Conservation (phyloP, 2,329 filamentous ascomycete species). For the Pestalotiopsis sp. region DNA sequence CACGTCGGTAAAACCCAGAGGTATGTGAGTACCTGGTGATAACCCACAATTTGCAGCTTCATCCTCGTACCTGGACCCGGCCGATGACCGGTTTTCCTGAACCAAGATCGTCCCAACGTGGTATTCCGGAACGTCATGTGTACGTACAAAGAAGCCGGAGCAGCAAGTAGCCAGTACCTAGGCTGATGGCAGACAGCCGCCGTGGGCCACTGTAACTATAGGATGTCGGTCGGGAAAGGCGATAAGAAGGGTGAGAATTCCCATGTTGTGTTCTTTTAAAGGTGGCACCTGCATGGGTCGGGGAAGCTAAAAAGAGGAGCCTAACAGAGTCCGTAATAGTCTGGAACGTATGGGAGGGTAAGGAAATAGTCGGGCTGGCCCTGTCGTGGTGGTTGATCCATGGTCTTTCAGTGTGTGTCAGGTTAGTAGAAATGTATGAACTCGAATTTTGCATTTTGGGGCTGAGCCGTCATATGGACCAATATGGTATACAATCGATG, state of each 20-base stretch:
- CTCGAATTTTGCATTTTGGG: not conserved
- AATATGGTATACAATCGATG: conserved; percentile 3
- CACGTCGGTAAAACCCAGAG: not conserved
- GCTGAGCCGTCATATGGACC: not conserved
- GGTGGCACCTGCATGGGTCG: not conserved
- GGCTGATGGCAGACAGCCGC: not conserved
- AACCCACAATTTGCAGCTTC: not conserved
- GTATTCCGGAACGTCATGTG: not conserved
- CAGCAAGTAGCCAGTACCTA: not conserved
- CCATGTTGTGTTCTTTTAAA: not conserved
- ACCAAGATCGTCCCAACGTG: not conserved
- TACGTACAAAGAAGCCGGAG: not conserved
- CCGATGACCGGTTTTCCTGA: not conserved
- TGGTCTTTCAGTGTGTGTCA: not conserved
- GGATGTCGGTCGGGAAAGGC: not conserved
- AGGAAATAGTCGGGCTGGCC: not conserved
- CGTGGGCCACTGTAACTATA: not conserved
- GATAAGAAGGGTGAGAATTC: not conserved
- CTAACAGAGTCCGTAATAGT: conserved; percentile 4
- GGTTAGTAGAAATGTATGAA: not conserved
- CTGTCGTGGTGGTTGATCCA: not conserved
- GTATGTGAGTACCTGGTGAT: not conserved
- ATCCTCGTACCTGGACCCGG: not conserved
- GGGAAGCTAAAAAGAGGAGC: conserved; percentile 2
- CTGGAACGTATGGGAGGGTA: conserved; percentile 4